Percentiles rank a stretch among this genome's conserved stretches.
Evolutionary conservation across 305 asterid species (phyloP).

Genomic region (Lippia alba): DNA sequence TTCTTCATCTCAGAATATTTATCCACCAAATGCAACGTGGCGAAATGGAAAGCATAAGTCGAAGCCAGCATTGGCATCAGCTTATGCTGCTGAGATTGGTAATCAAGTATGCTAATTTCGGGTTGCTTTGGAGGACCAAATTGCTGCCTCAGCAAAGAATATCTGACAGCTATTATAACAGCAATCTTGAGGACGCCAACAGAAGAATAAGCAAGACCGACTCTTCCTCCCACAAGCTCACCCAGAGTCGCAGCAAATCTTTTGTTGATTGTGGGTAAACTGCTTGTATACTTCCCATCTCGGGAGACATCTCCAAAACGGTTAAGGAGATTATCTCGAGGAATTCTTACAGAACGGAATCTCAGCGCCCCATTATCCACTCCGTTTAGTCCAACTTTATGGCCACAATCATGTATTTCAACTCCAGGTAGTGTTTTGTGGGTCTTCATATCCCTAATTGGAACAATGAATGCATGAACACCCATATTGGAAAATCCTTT

Average conservation of each 20-base stretch:
- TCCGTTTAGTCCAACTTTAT: slow-evolving; percentile 91
- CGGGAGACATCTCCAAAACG: slow-evolving; percentile 90
- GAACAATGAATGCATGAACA: slow-evolving; percentile 95
- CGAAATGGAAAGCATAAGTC: slow-evolving; percentile 87
- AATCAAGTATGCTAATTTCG: slow-evolving; percentile 90
- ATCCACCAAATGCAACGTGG: slow-evolving; percentile 72
- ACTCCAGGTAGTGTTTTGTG: slow-evolving; percentile 77
- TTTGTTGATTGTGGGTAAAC: slow-evolving; percentile 78
- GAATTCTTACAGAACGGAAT: slow-evolving; percentile 82
- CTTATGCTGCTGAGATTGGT: slow-evolving; percentile 96
- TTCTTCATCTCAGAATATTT: slow-evolving; percentile 83
- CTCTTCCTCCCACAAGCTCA: slow-evolving; percentile 98
- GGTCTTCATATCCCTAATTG: slow-evolving; percentile 79
- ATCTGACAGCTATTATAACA: slow-evolving; percentile 78
- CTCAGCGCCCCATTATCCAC: slow-evolving; percentile 93
- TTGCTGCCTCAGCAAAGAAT: slow-evolving; percentile 86
- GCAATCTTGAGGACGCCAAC: slow-evolving; percentile 86
- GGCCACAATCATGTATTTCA: slow-evolving; percentile 94
- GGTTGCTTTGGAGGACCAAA: slow-evolving; percentile 97
- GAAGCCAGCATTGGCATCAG: slow-evolving; percentile 98
- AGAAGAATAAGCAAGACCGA: slow-evolving; percentile 94
- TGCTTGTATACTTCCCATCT: slow-evolving; percentile 89
- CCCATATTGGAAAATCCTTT: slow-evolving; percentile 88
- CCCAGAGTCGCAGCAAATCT: slow-evolving; percentile 96
- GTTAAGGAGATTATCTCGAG: slow-evolving; percentile 90